phyloP scores from a whole-genome alignment of 345 rosid species.

The Atalantia buxifolia region DNA sequence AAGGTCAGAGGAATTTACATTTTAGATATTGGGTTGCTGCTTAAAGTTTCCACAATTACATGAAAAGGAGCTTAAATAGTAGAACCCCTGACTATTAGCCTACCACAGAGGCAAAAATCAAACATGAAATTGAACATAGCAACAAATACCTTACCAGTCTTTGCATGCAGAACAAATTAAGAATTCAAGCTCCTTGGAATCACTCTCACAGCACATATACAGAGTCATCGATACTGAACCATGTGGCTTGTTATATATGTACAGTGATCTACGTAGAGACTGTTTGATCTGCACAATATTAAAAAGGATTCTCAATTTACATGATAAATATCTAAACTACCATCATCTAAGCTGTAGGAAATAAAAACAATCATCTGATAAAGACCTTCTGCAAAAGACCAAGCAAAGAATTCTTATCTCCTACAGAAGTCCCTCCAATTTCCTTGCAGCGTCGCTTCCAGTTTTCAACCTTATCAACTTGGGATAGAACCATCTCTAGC shows the following conservation, averaged over 20 bases:
- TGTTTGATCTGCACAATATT: conserved; percentile 42
- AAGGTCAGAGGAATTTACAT: neutral
- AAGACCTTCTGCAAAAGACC: conserved; percentile 49
- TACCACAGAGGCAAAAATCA: neutral
- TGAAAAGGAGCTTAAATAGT: neutral
- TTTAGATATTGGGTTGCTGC: neutral
- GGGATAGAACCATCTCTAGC: conserved; percentile 42
- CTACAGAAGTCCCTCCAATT: conserved; percentile 26
- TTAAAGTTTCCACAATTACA: neutral
- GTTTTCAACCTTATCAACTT: conserved; percentile 54
- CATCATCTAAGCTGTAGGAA: neutral
- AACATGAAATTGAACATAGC: neutral
- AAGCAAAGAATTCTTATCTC: conserved; percentile 29
- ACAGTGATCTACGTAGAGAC: conserved; percentile 45
- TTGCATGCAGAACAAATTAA: conserved; percentile 47
- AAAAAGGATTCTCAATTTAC: conserved; percentile 6
- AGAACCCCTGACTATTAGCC: neutral
- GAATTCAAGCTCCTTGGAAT: conserved; percentile 27
- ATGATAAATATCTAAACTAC: neutral
- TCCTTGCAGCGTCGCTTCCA: conserved; percentile 55
- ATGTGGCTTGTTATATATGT: conserved; percentile 36
- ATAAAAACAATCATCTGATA: neutral
- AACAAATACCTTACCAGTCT: conserved; percentile 49
- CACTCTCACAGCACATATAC: conserved; percentile 41
- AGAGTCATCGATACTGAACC: conserved; percentile 20